phyloP scores from a whole-genome alignment of 306 rosid species.

The Begonia fuchsioides region DNA sequence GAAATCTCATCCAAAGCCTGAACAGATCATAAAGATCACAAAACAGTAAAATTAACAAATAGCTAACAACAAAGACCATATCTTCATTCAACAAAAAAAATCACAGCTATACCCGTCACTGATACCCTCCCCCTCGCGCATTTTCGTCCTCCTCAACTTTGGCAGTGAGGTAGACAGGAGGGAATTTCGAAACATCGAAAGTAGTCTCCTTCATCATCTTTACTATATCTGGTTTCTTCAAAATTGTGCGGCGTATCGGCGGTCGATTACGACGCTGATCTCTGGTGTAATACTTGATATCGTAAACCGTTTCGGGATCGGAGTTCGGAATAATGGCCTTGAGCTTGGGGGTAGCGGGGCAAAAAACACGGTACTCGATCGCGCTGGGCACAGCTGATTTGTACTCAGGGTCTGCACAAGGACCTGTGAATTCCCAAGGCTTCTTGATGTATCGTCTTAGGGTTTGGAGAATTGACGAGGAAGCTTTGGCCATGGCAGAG shows the following conservation, averaged over 20 bases:
- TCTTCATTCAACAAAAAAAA: too few relatives aligned
- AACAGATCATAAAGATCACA: too few relatives aligned
- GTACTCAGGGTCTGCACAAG: constrained; percentile 69
- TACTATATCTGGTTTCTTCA: constrained; percentile 50
- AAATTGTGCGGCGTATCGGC: constrained; percentile 50
- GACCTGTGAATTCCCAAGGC: constrained; percentile 98
- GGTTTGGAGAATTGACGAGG: constrained; percentile 27
- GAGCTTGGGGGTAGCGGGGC: constrained; percentile 56
- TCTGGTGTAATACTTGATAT: constrained; percentile 66
- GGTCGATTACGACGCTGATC: constrained; percentile 98
- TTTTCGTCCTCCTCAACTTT: constrained; percentile 46
- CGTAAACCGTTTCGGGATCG: constrained; percentile 72
- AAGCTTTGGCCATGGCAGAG: constrained; percentile 10
- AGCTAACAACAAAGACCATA: too few relatives aligned
- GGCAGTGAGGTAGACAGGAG: constrained; percentile 47
- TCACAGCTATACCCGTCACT: constrained; percentile 23
- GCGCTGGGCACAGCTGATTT: constrained; percentile 46
- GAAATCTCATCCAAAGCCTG: too few relatives aligned
- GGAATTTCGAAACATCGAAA: constrained; percentile 43
- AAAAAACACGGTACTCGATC: constrained; percentile 48
- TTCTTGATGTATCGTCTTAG: constrained; percentile 64
- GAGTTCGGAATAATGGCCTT: constrained; percentile 43
- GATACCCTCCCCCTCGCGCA: constrained; percentile 90
- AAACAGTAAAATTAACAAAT: too few relatives aligned
- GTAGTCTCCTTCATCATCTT: constrained; percentile 40